A percentile compares a stretch with the other conserved stretches of the same genome.
phyloP scores from a whole-genome alignment of 2,329 filamentous ascomycete genomes.

The Sporothrix humicola region DNA sequence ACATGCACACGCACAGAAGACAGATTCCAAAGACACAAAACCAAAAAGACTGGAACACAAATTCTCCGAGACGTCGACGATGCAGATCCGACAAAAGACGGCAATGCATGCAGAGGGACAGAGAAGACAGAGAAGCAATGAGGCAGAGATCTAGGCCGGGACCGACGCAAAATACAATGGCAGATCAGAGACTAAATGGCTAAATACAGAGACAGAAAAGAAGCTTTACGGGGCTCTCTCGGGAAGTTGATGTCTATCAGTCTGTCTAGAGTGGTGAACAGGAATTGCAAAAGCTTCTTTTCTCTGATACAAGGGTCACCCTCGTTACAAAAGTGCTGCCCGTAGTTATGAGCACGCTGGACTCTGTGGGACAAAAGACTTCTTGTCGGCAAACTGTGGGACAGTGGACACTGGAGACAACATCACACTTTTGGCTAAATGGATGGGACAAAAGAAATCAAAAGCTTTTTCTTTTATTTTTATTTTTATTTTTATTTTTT shows the following conservation, averaged over 20 bases:
- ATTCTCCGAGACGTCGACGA: conserved; percentile 32
- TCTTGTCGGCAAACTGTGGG: background rate
- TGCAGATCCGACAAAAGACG: background rate
- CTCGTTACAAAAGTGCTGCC: background rate
- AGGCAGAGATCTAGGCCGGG: background rate
- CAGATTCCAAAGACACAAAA: background rate
- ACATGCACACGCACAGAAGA: background rate
- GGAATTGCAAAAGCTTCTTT: conserved; percentile 1
- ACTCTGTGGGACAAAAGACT: background rate
- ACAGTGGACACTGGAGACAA: conserved; percentile 1
- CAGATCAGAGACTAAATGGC: background rate
- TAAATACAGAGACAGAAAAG: background rate
- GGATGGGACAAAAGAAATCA: background rate
- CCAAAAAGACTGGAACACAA: conserved; percentile 26
- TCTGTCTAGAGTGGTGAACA: background rate
- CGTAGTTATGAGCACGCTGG: background rate
- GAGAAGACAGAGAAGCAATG: background rate
- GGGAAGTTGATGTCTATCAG: background rate
- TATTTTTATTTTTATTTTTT: no score
- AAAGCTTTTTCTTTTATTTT: no score
- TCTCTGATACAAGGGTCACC: background rate
- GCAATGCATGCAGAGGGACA: conserved; percentile 11
- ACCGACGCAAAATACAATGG: background rate
- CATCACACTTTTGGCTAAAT: background rate
- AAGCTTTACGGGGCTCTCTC: background rate